These are phyloP conservation scores for Cyclotella baltica DNA, from an alignment of 108 stramenopile species.

Conservation along the genomic window DNA sequence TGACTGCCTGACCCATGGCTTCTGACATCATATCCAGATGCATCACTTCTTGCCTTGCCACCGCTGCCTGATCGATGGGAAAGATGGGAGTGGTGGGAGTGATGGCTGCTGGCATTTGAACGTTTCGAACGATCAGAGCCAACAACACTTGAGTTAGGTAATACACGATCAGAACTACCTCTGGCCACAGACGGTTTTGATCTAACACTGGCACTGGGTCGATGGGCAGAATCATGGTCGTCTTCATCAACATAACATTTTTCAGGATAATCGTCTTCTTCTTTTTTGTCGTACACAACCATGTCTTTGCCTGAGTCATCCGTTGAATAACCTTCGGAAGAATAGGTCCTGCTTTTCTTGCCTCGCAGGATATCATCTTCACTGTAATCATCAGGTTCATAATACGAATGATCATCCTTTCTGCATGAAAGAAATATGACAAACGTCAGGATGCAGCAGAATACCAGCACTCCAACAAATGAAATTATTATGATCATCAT, in stretches of 20 bases:
- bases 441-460: background rate
- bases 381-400: background rate
- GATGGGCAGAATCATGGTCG: constrained; percentile 2
- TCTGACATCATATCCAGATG: background rate
- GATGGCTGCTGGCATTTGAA: background rate
- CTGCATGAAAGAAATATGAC: constrained; percentile 13
- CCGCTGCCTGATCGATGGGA: background rate
- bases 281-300: constrained; percentile 6
- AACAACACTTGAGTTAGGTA: too few species aligned
- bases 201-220: too few species aligned
- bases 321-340: background rate
- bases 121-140: too few species aligned
- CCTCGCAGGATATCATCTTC: background rate
- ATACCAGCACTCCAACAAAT: background rate
- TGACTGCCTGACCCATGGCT: background rate
- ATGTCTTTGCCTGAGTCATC: background rate
- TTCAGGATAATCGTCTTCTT: constrained; percentile 6
- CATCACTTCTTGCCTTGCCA: background rate
- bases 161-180: background rate
- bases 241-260: constrained; percentile 21
- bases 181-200: background rate
- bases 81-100: background rate
- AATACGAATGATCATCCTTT: background rate
- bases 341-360: background rate
- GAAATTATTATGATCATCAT: constrained; percentile 3